Evolutionary conservation across 208 protist species (phyloP).

Genomic region (Phytomonas francai): DNA sequence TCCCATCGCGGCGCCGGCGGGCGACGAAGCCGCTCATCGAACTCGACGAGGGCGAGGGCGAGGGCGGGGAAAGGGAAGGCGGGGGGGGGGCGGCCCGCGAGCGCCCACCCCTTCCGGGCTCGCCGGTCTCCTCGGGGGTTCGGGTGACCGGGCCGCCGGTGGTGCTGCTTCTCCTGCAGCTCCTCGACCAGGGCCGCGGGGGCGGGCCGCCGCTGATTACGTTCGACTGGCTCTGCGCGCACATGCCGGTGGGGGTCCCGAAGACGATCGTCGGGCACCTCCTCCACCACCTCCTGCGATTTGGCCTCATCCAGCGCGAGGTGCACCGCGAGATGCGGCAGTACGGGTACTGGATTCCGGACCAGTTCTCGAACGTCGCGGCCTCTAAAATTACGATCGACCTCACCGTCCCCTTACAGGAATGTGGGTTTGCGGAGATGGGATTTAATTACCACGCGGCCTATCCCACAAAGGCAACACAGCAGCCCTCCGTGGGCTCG

Average conservation of each 20-base stretch:
- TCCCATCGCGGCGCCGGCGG: constrained; percentile 13
- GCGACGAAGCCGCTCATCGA: constrained; percentile 16
- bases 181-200: constrained; percentile 24
- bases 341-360: constrained; percentile 31
- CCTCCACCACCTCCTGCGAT: constrained; percentile 39
- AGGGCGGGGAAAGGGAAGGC: background rate
- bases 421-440: constrained; percentile 3
- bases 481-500: too few species aligned
- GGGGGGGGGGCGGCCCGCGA: constrained; percentile 12
- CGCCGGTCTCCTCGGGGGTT: constrained; percentile 7
- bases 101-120: background rate
- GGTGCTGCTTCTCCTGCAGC: constrained; percentile 43
- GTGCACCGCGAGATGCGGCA: constrained; percentile 15
- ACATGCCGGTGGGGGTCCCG: constrained; percentile 31
- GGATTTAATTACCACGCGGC: too few species aligned
- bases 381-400: constrained; percentile 40
- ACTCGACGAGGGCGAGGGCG: constrained; percentile 27
- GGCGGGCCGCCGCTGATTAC: constrained; percentile 10
- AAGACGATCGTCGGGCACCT: constrained; percentile 41
- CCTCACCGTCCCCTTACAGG: constrained; percentile 25
- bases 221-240: constrained; percentile 35
- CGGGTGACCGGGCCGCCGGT: constrained; percentile 41
- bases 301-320: constrained; percentile 40
- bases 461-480: background rate
- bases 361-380: constrained; percentile 20